A percentile compares a stretch with the other conserved stretches of the same genome.
phyloP scores from a whole-genome alignment of 345 rosid genomes.

The Pseudoturritis turrita region DNA sequence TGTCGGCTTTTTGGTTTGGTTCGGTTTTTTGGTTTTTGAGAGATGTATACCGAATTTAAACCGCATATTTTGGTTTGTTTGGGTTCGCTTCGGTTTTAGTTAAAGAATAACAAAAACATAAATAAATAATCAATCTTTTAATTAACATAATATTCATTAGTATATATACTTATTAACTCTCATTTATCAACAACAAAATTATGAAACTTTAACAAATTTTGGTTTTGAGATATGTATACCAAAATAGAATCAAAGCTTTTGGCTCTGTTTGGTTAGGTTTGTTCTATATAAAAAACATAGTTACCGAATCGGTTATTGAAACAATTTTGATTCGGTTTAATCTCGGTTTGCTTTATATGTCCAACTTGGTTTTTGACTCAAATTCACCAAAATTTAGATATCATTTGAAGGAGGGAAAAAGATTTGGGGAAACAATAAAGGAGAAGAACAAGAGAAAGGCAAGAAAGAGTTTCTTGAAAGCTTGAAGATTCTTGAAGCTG shows the following conservation, averaged over 20 bases:
- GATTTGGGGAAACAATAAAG: conserved; percentile 34
- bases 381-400: conserved; percentile 14
- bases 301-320: background rate
- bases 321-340: background rate
- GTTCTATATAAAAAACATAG: background rate
- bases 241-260: background rate
- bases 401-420: conserved; percentile 30
- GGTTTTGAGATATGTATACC: background rate
- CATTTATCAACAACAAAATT: background rate
- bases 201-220: background rate
- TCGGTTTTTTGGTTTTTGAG: too few species aligned
- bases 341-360: background rate
- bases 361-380: background rate
- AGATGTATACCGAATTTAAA: too few species aligned
- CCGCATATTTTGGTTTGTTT: too few species aligned
- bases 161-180: too few species aligned
- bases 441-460: conserved; percentile 33
- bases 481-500: conserved; percentile 32
- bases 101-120: too few species aligned
- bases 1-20: background rate
- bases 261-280: background rate
- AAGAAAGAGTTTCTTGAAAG: conserved; percentile 26
- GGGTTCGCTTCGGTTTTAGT: too few species aligned
- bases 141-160: too few species aligned
- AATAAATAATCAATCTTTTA: too few species aligned